Base-by-base conservation (phyloP, 192 early-diverging fungal species). In the Physocladia obscura region DNA sequence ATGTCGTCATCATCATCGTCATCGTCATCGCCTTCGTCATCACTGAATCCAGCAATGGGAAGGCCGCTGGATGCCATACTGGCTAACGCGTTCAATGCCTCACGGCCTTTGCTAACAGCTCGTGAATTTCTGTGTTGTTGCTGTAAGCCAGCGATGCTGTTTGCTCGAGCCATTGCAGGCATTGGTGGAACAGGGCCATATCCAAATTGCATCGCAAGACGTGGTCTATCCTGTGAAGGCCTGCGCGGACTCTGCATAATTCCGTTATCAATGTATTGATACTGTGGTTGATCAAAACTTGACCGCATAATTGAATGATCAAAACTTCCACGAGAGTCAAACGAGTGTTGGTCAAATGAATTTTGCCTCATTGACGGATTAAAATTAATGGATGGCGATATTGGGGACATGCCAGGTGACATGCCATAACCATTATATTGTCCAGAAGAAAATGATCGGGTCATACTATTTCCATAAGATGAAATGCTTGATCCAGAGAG, bases 71-170 rank as follows among this genome's bases (percentile, higher is more conserved):
- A n/a, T 1, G 54, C 54, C 17, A 55, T 17, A 15, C 21, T 24
- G n/a, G 54, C 54, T 17, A 55, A 29, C 29, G 54, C 54, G 26
- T 55, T 55, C 19, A 55, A 27, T 15, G 21, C 54, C 1, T 55
- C 54, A 3, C 54, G 57, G 19, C 22, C 19, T 60, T 60, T 60
- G 19, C 31, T n/a, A 36, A 17, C 19, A n/a, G n/a, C n/a, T n/a
- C n/a, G n/a, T n/a, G n/a, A n/a, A 48, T 21, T 57, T n/a, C n/a
- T n/a, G n/a, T n/a, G n/a, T n/a, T n/a, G n/a, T n/a, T n/a, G n/a
- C n/a, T n/a, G n/a, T n/a, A n/a, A n/a, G 59, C 39, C 59, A 11
- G 59, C 52, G 59, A 8, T 39, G 27, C 62, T 56, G 11, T 44
- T 64, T 13, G 52, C 26, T 26, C 50, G 22, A 8, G n/a, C 40